Evolutionary conservation across 331 rosid species (phyloP), one percentile per base, ranked within the genome.

Genomic region (Malus hybrid): DNA sequence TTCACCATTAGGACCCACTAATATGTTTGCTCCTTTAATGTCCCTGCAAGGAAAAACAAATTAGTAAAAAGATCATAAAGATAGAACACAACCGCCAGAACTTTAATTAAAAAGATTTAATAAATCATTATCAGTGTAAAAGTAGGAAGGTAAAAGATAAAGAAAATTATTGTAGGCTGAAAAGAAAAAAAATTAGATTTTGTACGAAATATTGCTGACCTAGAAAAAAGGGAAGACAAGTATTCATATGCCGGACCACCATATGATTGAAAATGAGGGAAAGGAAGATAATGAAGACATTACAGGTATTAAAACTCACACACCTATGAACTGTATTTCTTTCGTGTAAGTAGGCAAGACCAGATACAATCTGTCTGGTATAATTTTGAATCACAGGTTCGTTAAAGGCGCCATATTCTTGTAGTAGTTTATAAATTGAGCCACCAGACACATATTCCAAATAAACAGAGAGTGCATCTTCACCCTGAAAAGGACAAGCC

Each of bases 391-490:
- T 89, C 50, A 89, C 93, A 63, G 91, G 94, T 60, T 93, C 98
- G 72, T 79, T 88, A 74, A 93, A 88, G 26, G 94, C 4, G n/a
- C 98, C 97, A 75, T 93, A 93, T 74, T 93, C 97, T 76, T 87
- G 93, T 77, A 93, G 97, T 79, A 93, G 73, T 73, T 91, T 91
- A 82, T 93, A 88, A 78, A 93, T 93, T 66, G 97, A 93, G 70
- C 98, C 98, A 56, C 97, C 96, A 30, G 98, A 93, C 55, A 93
- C 93, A 75, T 75, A 93, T 74, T 93, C 98, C 91, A 93, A 82
- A 75, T 87, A 89, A 80, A 93, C 94, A 6, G 97, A 89, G 58
- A 93, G 93, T 4, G 91, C 70, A 34, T 84, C 94, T 29, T 89
- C 94, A 34, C 81, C 91, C 97, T 91, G 86, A 71, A 74, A 85